Evolutionary conservation across 2,329 filamentous ascomycete genomes (phyloP), one percentile per base, ranked within the genome.

Genomic region (Aspergillus intermedius): DNA sequence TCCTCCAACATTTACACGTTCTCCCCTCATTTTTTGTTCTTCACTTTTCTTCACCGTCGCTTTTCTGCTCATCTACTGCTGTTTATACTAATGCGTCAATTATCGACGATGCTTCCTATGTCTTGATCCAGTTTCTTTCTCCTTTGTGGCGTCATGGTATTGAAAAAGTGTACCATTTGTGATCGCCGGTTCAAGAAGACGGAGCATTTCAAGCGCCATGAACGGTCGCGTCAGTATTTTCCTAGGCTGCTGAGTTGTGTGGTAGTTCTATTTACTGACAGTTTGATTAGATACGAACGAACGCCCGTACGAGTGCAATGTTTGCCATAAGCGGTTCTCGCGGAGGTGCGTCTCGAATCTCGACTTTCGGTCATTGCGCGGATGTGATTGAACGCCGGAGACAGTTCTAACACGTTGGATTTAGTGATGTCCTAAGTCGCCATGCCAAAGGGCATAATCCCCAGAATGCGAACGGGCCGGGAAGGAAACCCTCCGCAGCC

Each of bases 161-260:
- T 71, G 47, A 66, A 65, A 60, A 70, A 73, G 59, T 74, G 71
- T 52, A 66, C 60, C 45, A 71, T 73, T 47, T 79, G 76, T 67
- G 76, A 77, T 53, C 72, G 76, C 53, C 74, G 73, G 52, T 79
- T 79, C 65, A 77, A 75, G 52, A 79, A 79, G 63, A 76, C 74
- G 25, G 76, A 78, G 58, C 76, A 79, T 62, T 74, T 76, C 56
- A 78, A 78, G 59, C 71, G 76, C 39, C 77, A 79, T 61, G 75
- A 78, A 58, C 70, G 76, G 58, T 78, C 76, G 49, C 76, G 77
- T 79, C 66, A 59, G 75, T 68, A 47, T 48, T 50, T 43, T 2
- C n/a, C n/a, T 17, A 35, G 34, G 5, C 3, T 9, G 2, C 15
- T 35, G 13, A n/a, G 13, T 35, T n/a, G 5, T 15, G 34, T 17